phyloP scores from a whole-genome alignment of 768 basidiomycete genomes.

The Sistotremastrum niveocremeum region DNA sequence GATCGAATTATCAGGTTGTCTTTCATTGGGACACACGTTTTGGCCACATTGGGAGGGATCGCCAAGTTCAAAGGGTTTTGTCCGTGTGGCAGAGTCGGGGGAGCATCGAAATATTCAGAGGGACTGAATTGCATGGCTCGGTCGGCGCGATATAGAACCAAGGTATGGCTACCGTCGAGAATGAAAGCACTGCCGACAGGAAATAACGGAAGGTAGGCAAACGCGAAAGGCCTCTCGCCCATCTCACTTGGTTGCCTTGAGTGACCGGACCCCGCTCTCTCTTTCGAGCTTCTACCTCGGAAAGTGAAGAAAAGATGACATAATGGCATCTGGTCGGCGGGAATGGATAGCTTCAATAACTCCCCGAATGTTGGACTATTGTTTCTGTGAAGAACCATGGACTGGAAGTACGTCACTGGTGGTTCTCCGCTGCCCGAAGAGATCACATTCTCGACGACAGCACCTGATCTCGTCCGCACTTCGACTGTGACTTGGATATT shows the following conservation, averaged over 20 bases:
- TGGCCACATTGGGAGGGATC: slow-evolving; percentile 47
- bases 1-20: slow-evolving; percentile 76
- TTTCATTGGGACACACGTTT: slow-evolving; percentile 51
- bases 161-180: slow-evolving; percentile 77
- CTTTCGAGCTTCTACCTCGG: slow-evolving; percentile 45
- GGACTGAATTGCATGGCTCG: slow-evolving; percentile 47
- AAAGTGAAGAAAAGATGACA: slow-evolving; percentile 96
- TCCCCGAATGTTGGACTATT: slow-evolving; percentile 88
- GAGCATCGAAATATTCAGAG: slow-evolving; percentile 58
- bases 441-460: slow-evolving; percentile 53
- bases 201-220: slow-evolving; percentile 83
- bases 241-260: slow-evolving; percentile 24
- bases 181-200: slow-evolving; percentile 64
- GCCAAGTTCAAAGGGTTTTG: slow-evolving; percentile 47
- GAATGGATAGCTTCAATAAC: slow-evolving; percentile 76
- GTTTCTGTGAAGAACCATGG: slow-evolving; percentile 82
- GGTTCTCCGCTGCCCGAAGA: slow-evolving; percentile 81
- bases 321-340: slow-evolving; percentile 47
- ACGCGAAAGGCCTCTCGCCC: slow-evolving; percentile 73
- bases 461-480: slow-evolving; percentile 62
- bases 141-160: slow-evolving; percentile 78
- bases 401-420: slow-evolving; percentile 66
- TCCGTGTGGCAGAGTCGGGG: slow-evolving; percentile 42
- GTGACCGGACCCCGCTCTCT: slow-evolving; percentile 20
- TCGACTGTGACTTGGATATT: slow-evolving; percentile 89